These are phyloP conservation scores for Daldinia decipiens DNA, from an alignment of 495 filamentous ascomycete species.

Conservation along the genomic window DNA sequence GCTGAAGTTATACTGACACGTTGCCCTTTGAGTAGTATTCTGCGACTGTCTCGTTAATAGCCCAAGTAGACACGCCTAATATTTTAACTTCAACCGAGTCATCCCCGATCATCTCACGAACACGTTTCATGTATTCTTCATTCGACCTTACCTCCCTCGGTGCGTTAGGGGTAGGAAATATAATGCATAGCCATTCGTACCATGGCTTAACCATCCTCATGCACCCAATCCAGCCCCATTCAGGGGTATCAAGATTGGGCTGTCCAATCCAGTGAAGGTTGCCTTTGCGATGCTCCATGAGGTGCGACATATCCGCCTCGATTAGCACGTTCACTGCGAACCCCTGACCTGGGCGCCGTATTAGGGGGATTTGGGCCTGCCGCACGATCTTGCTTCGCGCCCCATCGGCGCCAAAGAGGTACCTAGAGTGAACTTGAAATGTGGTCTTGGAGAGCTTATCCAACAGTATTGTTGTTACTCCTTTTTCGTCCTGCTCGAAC, in stretches of 20 bases:
- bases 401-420: background rate
- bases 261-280: background rate
- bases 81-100: background rate
- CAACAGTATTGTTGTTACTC: background rate
- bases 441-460: background rate
- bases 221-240: background rate
- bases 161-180: background rate
- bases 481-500: background rate
- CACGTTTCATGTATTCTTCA: background rate
- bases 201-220: conserved; percentile 4
- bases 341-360: background rate
- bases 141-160: background rate
- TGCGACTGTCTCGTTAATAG: background rate
- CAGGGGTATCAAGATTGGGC: background rate
- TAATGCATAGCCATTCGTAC: background rate
- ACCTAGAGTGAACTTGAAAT: background rate
- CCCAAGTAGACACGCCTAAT: background rate
- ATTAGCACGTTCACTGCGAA: background rate
- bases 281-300: background rate
- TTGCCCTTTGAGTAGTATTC: background rate
- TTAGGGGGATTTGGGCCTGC: background rate
- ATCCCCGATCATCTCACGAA: background rate
- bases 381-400: conserved; percentile 1
- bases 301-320: background rate
- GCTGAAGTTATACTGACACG: background rate